These are phyloP conservation scores for Pinus taeda DNA, from an alignment of 75 land plant species.

Conservation along the genomic window DNA sequence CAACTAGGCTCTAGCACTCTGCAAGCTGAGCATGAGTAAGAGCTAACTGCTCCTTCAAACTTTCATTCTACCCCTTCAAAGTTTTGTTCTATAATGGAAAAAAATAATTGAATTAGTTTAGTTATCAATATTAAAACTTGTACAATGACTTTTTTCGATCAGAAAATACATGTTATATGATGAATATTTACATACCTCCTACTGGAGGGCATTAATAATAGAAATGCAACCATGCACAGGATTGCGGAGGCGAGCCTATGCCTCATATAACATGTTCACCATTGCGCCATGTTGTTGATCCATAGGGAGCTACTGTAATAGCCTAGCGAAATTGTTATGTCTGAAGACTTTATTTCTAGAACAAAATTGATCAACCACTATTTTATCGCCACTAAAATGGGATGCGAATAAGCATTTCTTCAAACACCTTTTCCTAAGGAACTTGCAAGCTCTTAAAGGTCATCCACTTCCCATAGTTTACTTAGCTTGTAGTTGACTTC, in stretches of 20 bases:
- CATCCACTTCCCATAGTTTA: no score
- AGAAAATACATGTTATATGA: no score
- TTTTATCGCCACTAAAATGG: conserved; percentile 58
- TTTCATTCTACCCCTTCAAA: no score
- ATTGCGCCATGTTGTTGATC: conserved; percentile 63
- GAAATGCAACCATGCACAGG: conserved; percentile 81
- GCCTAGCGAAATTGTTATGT: conserved; percentile 67
- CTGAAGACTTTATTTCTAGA: conserved; percentile 77
- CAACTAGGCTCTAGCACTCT: no score
- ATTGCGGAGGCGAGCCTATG: conserved; percentile 80
- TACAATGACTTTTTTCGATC: no score
- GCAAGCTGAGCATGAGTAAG: no score
- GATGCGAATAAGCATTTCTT: conserved; percentile 73
- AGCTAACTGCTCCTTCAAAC: no score
- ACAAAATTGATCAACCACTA: conserved; percentile 69
- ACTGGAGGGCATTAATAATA: conserved; percentile 70
- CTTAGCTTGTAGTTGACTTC: no score
- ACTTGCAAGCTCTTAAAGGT: conserved; percentile 82
- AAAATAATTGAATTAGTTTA: no score
- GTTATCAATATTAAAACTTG: no score
- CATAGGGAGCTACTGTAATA: conserved; percentile 57
- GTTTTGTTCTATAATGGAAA: no score
- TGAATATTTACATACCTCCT: conserved; percentile 45
- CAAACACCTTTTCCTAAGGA: conserved; percentile 68
- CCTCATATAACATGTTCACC: conserved; percentile 74